These are phyloP conservation scores for Miscanthus lutarioriparius DNA, from an alignment of 176 grass and related monocot genomes.

Conservation along the genomic window DNA sequence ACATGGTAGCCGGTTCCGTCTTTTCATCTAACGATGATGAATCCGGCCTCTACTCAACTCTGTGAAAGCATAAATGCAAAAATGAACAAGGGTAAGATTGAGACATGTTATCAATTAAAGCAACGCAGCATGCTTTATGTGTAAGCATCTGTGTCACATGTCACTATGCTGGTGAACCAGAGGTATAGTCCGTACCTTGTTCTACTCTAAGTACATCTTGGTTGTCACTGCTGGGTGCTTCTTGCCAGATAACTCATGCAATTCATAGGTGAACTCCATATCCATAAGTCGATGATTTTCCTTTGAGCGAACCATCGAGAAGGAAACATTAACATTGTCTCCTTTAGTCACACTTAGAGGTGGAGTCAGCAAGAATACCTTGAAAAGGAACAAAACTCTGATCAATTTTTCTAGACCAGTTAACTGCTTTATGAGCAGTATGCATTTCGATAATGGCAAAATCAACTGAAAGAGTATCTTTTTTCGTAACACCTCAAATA, in stretches of 20 bases:
- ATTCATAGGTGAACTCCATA: slow-evolving; percentile 76
- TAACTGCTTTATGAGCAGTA: slow-evolving; percentile 8
- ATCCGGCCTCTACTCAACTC: slow-evolving; percentile 14
- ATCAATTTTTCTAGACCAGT: slow-evolving; percentile 2
- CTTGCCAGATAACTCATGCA: slow-evolving; percentile 72
- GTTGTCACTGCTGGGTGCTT: slow-evolving; percentile 59
- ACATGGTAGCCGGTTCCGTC: not conserved
- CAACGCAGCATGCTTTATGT: not conserved
- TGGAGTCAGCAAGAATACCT: slow-evolving; percentile 91
- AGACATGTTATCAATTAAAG: not conserved
- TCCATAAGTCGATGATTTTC: slow-evolving; percentile 97
- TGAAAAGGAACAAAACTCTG: not conserved
- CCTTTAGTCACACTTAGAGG: slow-evolving; percentile 65
- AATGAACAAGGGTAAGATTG: not conserved
- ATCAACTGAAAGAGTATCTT: not conserved
- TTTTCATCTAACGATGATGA: not conserved
- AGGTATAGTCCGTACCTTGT: slow-evolving; percentile 25
- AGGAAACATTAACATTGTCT: slow-evolving; percentile 73
- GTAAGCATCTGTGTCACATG: not conserved
- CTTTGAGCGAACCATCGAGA: slow-evolving; percentile 83
- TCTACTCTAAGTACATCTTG: slow-evolving; percentile 76
- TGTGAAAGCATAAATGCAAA: slow-evolving; percentile 16
- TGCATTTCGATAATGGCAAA: not conserved
- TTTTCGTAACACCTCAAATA: not conserved
- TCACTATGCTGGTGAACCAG: too few species aligned